Base-by-base conservation (phyloP, 106 monocot species). In the Ottelia alismoides region DNA sequence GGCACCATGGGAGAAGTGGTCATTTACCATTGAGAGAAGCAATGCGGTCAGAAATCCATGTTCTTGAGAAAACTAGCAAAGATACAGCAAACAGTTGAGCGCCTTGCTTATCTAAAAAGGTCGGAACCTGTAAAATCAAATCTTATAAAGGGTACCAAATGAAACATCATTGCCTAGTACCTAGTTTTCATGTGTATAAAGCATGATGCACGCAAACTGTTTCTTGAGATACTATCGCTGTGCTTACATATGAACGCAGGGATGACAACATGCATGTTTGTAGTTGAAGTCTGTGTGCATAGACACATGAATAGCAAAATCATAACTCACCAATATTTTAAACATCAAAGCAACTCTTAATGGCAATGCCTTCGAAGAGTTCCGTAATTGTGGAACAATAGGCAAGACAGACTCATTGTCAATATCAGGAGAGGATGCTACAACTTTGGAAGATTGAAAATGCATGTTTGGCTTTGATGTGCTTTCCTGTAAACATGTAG, bases 1-100 rank as follows among this genome's bases (percentile, higher is more conserved):
- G n/a, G n/a, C n/a, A n/a, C n/a, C n/a, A n/a, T n/a, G n/a, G n/a
- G n/a, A n/a, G n/a, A n/a, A n/a, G n/a, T n/a, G n/a, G n/a, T n/a
- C n/a, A n/a, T 48, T 25, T 74, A 99, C 98, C 98, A 78, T 99
- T 99, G 64, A 99, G 74, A 44, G 90, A 90, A 60, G 98, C 98
- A 57, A 99, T 99, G 43, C 98, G 85, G 68, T 99, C 98, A 24
- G 98, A 90, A 63, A 99, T 91, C 82, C 78, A 85, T 28, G 98
- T 99, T 45, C 98, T 80, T 11, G 98, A 90, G 35, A 99, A 55
- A 59, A 99, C 98, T 60, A 99, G 85, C 27, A 91, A 70, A 63
- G 82, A 69, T 63, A 99, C 83, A 47, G 86, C 85, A 68, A 99
- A 69, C 52, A 99, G 69, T 54, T 86, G 82, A 52, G 80, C 90